phyloP scores from a whole-genome alignment of 129 eudicot genomes.

The Lonicera japonica region DNA sequence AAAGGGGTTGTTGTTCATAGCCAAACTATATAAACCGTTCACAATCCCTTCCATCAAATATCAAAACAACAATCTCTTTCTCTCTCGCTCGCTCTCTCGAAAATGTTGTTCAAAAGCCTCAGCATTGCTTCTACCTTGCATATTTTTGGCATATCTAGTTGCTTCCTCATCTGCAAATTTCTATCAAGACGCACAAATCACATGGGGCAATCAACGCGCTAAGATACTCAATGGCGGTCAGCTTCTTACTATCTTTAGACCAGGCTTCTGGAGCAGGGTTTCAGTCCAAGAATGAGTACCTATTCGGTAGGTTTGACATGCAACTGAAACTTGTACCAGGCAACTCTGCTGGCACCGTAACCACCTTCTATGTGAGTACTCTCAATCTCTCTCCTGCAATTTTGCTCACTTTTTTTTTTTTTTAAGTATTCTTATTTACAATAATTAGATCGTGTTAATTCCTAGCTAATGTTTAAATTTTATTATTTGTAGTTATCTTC shows the following conservation, averaged over 20 bases:
- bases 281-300: slow-evolving; percentile 27
- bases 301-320: slow-evolving; percentile 27
- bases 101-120: not conserved
- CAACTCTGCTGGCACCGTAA: slow-evolving; percentile 32
- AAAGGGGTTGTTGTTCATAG: too few species aligned
- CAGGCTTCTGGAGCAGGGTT: slow-evolving; percentile 29
- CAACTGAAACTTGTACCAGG: slow-evolving; percentile 34
- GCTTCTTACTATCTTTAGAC: slow-evolving; percentile 30
- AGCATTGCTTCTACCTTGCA: not conserved
- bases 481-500: slow-evolving; percentile 25
- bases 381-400: not conserved
- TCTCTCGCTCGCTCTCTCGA: too few species aligned
- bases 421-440: not conserved
- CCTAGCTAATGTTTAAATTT: not conserved
- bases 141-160: not conserved
- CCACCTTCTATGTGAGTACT: slow-evolving; percentile 27
- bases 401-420: not conserved
- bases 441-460: not conserved
- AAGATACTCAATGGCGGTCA: slow-evolving; percentile 27
- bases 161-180: slow-evolving; percentile 7
- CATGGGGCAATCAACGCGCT: slow-evolving; percentile 29
- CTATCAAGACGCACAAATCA: slow-evolving; percentile 19
- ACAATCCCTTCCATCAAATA: too few species aligned
- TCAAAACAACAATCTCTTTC: too few species aligned
- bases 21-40: too few species aligned